Evolutionary conservation across 305 asterid species (phyloP), one percentile per base, ranked within the genome.

Genomic region (Lippia alba): DNA sequence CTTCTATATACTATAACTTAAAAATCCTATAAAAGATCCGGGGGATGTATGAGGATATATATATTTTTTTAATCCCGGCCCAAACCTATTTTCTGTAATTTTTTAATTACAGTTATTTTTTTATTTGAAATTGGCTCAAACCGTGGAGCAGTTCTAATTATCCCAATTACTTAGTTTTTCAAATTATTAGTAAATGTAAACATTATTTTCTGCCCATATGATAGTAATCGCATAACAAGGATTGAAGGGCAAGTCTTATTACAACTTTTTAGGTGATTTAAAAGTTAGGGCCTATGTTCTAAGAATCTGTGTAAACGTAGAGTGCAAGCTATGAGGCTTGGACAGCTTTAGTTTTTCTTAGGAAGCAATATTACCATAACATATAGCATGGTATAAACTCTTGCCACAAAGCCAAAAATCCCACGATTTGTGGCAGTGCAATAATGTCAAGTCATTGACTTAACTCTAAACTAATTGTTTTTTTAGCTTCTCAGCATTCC

Each of bases 381-480:
- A 16, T 71, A 51, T 56, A 51, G 18, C 67, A 60, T 59, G 60
- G 61, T 17, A 50, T 60, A 68, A 24, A 30, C 72, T 56, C 46
- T 65, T 69, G 46, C 66, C 66, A 12, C 48, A 19, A 49, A 14
- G 30, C 71, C 66, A 59, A 71, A 67, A 61, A 44, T 55, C 56
- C 66, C 74, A 16, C 49, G 1, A 15, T 64, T 67, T 73, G 24
- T 64, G 51, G 73, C 24, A 67, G 34, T 62, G 77, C 78, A 73
- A 73, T 57, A 74, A 60, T 78, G 19, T 73, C 61, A 82, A 88
- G 85, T 76, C 78, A 84, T 79, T 79, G 88, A 81, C 41, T 81
- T 74, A 59, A 75, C 81, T 24, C 64, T 17, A 16, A 74, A 77
- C 71, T 57, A 64, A 45, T 51, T 69, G 64, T 61, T 51, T 76